Base-by-base conservation (phyloP, 768 basidiomycete genomes). In the Panaeolus cyanescens region DNA sequence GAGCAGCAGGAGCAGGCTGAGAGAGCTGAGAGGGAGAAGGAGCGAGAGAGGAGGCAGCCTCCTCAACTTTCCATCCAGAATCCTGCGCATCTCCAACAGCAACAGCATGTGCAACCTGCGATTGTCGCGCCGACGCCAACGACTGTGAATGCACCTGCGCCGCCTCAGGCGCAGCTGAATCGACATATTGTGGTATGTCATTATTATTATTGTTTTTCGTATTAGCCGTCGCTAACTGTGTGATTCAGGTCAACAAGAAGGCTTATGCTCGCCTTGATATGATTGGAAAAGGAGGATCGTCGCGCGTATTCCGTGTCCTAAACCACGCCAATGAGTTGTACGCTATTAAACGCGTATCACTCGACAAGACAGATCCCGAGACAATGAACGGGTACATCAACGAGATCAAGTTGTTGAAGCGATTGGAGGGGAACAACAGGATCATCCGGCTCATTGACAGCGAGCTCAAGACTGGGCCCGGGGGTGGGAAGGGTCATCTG, bases 321-420 rank as follows among this genome's bases (percentile, higher is more conserved):
- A 91, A 86, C 70, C 78, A 83, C 37, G 78, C 83, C 50, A 91
- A 80, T 63, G 89, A 92, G 68, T 80, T 99, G 33, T 94, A 85
- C 68, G 96, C 96, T 9, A 84, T 99, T 71, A 99, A 99, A 73
- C 88, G 91, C 58, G 96, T 99, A 34, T 86, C 91, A 15, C 80
- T 99, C 20, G 94, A 96, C 72, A 89, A 90, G 70, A 90, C 91
- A 5, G 96, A 99, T 65, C 73, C 86, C 2, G 95, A 97, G 64
- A 93, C 94, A 19, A 90, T 96, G 78, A 86, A 82, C 62, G 91
- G 93, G 13, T 99, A 96, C 75, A 91, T 94, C 85, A 98, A 98
- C 72, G 96, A 99, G 80, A 98, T 99, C 61, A 87, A 89, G 10
- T 78, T 99, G 54, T 82, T 99, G 34, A 93, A 94, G 70, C 87